Percentiles rank a stretch among this genome's conserved stretches.
phyloP scores from a whole-genome alignment of 129 eudicot genomes.

The Lactuca sativa region DNA sequence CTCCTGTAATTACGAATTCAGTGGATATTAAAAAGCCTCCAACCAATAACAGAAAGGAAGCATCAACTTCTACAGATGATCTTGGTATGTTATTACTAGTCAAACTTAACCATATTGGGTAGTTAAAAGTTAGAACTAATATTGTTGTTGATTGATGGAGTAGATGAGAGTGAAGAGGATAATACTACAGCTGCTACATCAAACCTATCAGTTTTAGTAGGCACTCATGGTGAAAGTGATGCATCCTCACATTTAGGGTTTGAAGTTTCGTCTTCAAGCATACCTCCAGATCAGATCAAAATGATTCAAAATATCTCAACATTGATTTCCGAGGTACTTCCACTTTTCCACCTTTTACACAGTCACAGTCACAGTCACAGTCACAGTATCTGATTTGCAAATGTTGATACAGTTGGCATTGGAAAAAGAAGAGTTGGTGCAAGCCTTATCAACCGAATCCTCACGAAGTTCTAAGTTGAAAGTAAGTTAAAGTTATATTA shows the following conservation, averaged over 20 bases:
- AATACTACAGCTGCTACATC: constrained; percentile 29
- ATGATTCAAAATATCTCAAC: constrained; percentile 74
- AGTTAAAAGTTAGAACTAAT: background rate
- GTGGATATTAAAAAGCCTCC: constrained; percentile 50
- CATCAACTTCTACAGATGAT: constrained; percentile 88
- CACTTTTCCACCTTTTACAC: background rate
- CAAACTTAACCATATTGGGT: too few species aligned
- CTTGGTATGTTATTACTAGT: constrained; percentile 48
- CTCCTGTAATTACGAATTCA: constrained; percentile 54
- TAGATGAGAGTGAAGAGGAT: constrained; percentile 33
- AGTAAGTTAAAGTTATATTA: constrained; percentile 61
- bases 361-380: background rate
- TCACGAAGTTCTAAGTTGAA: constrained; percentile 66
- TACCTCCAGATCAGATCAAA: constrained; percentile 84
- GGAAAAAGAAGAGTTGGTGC: constrained; percentile 82
- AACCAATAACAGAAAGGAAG: constrained; percentile 52
- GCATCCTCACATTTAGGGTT: constrained; percentile 43
- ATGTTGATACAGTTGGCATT: constrained; percentile 54
- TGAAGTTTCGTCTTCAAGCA: constrained; percentile 51
- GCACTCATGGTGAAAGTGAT: constrained; percentile 40
- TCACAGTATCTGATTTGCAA: background rate
- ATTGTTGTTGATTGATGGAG: constrained; percentile 13
- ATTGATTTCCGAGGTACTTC: constrained; percentile 74
- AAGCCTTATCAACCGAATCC: constrained; percentile 71
- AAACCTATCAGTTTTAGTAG: constrained; percentile 27